Base-by-base conservation (phyloP, 1,284 basidiomycete genomes). In the Ustilago xerochloae region DNA sequence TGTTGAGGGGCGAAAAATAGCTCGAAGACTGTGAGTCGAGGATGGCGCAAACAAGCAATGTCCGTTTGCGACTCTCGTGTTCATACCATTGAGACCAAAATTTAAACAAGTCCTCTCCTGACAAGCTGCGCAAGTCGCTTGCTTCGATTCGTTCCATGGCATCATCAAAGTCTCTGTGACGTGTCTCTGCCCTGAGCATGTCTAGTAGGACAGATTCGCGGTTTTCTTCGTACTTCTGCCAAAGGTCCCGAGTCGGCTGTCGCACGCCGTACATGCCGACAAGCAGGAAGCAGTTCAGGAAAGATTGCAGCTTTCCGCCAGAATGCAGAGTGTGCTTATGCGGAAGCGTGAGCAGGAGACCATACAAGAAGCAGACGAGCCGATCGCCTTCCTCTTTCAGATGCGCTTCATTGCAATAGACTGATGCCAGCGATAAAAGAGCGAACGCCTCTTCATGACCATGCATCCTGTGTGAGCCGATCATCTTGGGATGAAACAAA, bases 1-100 rank as follows among this genome's bases (percentile, higher is more conserved):
- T 49, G 13, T 65, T 50, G 53, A 64, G 32, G 4, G 70, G 70
- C 24, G 64, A 60, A 28, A 64, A 73, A 39, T 59, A 64, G 62
- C 47, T 28, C 7, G 64, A 54, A 6, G 61, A 50, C 49, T 73
- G 70, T 16, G 70, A 73, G 43, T 73, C 70, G 3, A 56, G n/a
- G 15, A 73, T 73, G 12, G 62, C 70, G 30, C 57, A 51, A 6
- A 64, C 18, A 3, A 73, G 49, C 16, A 68, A 41, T 9, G 65
- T 61, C 7, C 70, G 38, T 26, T 73, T 73, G 15, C 58, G 48
- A 39, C 65, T 68, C 35, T 73, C 70, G 43, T 68, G 61, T 32
- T 55, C 56, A 46, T 73, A 73, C 64, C 64, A 73, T 2, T 43
- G 56, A 15, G 53, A 45, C 64, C 61, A 68, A 2, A 57, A 39